Evolutionary conservation across 1,284 basidiomycete genomes (phyloP).

Genomic region (Puccinia polysora): DNA sequence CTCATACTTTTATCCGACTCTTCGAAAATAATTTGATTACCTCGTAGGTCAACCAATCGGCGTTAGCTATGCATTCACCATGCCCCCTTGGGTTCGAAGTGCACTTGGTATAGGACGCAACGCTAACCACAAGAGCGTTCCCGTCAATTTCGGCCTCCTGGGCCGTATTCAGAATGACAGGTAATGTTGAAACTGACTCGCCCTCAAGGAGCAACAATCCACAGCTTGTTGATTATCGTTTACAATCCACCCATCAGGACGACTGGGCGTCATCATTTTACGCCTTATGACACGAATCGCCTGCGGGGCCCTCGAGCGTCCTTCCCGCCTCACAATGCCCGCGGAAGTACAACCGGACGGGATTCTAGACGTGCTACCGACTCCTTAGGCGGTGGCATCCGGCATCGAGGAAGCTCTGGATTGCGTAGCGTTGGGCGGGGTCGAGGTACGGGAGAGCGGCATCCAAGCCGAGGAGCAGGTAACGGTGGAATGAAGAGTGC

Average conservation of each 20-base stretch:
- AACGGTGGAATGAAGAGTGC: conserved; percentile 12
- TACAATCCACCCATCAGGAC: neutral
- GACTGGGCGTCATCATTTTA: neutral
- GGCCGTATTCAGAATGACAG: conserved; percentile 35
- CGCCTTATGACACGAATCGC: conserved; percentile 14
- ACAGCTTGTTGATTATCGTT: too few relatives aligned
- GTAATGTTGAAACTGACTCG: neutral
- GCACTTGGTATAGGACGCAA: conserved; percentile 12
- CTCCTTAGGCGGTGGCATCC: neutral
- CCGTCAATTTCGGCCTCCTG: conserved; percentile 2
- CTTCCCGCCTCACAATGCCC: conserved; percentile 16
- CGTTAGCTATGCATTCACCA: conserved; percentile 9
- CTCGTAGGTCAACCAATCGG: conserved; percentile 30
- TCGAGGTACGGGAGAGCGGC: conserved; percentile 1
- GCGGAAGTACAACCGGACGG: neutral
- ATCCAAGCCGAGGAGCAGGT: neutral
- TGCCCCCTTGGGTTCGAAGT: conserved; percentile 19
- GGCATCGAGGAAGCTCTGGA: neutral
- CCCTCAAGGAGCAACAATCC: neutral
- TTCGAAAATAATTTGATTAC: neutral
- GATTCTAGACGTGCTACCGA: neutral
- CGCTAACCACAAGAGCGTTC: neutral
- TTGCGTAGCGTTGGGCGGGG: neutral
- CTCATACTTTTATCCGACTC: neutral
- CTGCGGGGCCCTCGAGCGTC: conserved; percentile 5